Base-by-base conservation (phyloP, 768 basidiomycete genomes). In the Kwoniella sp. region DNA sequence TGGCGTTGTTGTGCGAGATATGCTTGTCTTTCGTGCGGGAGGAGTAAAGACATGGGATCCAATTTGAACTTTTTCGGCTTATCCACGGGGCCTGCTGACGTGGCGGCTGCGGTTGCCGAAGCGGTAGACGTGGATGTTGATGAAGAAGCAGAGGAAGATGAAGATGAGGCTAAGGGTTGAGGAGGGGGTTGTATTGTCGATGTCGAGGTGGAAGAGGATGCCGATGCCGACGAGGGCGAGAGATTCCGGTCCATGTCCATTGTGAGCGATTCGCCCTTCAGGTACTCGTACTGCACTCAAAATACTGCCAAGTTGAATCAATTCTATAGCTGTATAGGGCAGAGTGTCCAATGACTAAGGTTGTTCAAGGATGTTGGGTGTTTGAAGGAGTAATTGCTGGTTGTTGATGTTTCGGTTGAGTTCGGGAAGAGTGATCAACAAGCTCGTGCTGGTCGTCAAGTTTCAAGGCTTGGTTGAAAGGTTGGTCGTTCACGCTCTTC, bases 31-130 rank as follows among this genome's bases (percentile, higher is more conserved):
- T 77, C 76, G 56, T 77, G 76, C 7, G 76, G 76, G 2, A 77
- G 61, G 5, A 77, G 57, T 15, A 77, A 37, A 0, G 76, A 77
- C 69, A 77, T 72, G 6, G 76, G 76, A 54, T 77, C 76, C 8
- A 77, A 60, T 40, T 74, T 77, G 71, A 77, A 77, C 33, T 71
- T 74, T 25, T 65, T 64, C 13, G 63, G 57, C 21, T 58, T 59
- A 2, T 48, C 62, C 2, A 51, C 56, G 17, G 49, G 10, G 13
- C 33, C 33, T 15, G 1, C 2, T 22, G 30, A n/a, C 44, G 62
- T 55, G 21, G 29, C 30, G 27, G 57, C 48, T 22, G 57, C 24
- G 2, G 26, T 2, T 27, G 52, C 7, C 19, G 48, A 19, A 33
- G 37, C 22, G 4, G 54, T 21, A n/a, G 44, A 37, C 0, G 55